Conservation (phyloP, 2,329 filamentous ascomycete genomes). For the Xylariaceae sp. region DNA sequence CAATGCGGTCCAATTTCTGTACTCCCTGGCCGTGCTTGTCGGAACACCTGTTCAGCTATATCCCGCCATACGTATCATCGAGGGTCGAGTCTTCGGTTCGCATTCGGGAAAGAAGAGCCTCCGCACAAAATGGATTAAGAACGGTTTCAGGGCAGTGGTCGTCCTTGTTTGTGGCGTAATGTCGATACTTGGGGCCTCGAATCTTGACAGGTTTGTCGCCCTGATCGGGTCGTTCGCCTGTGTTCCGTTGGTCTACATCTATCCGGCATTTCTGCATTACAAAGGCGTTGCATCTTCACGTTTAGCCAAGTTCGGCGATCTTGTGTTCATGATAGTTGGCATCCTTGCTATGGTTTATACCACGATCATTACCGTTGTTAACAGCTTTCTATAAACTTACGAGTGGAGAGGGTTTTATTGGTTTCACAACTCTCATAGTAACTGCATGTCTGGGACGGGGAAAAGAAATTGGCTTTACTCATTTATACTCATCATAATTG, state of each 20-base stretch:
- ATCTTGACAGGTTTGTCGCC: constrained; percentile 75
- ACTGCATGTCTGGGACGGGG: background rate
- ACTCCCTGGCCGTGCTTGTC: constrained; percentile 72
- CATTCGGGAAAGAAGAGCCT: constrained; percentile 67
- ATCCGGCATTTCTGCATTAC: constrained; percentile 72
- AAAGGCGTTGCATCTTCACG: constrained; percentile 63
- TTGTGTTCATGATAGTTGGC: constrained; percentile 65
- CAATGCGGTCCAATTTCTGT: constrained; percentile 75
- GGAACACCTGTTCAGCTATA: constrained; percentile 76
- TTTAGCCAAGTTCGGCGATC: constrained; percentile 60
- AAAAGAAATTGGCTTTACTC: background rate
- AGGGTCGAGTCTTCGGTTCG: constrained; percentile 67
- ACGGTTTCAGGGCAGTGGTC: constrained; percentile 61
- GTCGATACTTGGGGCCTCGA: constrained; percentile 65
- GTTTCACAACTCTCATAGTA: background rate
- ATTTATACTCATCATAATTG: background rate
- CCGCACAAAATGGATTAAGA: constrained; percentile 77
- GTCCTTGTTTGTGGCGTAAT: constrained; percentile 63
- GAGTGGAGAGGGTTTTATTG: background rate
- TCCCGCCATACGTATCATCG: constrained; percentile 72
- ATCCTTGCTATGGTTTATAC: constrained; percentile 72
- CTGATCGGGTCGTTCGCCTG: constrained; percentile 75
- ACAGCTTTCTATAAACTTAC: constrained; percentile 39
- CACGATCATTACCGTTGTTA: constrained; percentile 61
- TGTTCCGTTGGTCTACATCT: constrained; percentile 76